These are phyloP conservation scores for Metschnikowia reukaufii DNA, from an alignment of 805 yeast species.

Conservation along the genomic window DNA sequence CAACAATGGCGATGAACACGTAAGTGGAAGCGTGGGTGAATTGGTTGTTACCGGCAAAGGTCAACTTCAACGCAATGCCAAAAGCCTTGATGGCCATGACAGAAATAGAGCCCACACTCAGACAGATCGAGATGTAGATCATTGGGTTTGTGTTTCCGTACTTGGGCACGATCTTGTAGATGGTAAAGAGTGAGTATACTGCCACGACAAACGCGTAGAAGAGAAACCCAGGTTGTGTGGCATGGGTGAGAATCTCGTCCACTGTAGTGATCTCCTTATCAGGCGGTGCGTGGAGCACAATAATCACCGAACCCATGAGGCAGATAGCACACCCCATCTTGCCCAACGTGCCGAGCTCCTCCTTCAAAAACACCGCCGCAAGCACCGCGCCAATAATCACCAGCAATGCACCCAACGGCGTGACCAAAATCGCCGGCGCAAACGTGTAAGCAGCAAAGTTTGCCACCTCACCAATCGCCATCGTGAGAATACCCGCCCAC, in stretches of 20 bases:
- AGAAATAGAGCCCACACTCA: slow-evolving; percentile 85
- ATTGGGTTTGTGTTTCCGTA: slow-evolving; percentile 82
- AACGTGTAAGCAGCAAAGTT: slow-evolving; percentile 93
- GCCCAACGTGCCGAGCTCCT: slow-evolving; percentile 84
- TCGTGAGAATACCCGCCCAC: slow-evolving; percentile 90
- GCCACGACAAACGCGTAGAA: slow-evolving; percentile 63
- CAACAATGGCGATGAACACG: slow-evolving; percentile 74
- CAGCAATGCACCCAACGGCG: slow-evolving; percentile 87
- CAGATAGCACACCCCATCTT: slow-evolving; percentile 93
- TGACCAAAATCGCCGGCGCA: slow-evolving; percentile 90
- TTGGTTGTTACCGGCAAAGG: slow-evolving; percentile 83
- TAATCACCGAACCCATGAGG: slow-evolving; percentile 81
- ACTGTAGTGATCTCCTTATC: slow-evolving; percentile 86
- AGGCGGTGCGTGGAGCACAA: slow-evolving; percentile 91
- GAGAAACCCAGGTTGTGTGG: slow-evolving; percentile 74
- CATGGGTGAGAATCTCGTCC: slow-evolving; percentile 81
- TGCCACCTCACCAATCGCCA: slow-evolving; percentile 91
- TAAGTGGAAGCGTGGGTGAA: slow-evolving; percentile 83
- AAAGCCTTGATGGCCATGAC: slow-evolving; percentile 92
- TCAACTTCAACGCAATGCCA: slow-evolving; percentile 86
- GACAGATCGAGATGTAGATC: slow-evolving; percentile 86
- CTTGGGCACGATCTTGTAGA: slow-evolving; percentile 77
- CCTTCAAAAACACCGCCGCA: slow-evolving; percentile 81
- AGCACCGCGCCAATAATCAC: slow-evolving; percentile 90
- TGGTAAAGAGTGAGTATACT: slow-evolving; percentile 71